Evolutionary conservation across 2,329 filamentous ascomycete species (phyloP).

Genomic region (Falciphora oryzae): DNA sequence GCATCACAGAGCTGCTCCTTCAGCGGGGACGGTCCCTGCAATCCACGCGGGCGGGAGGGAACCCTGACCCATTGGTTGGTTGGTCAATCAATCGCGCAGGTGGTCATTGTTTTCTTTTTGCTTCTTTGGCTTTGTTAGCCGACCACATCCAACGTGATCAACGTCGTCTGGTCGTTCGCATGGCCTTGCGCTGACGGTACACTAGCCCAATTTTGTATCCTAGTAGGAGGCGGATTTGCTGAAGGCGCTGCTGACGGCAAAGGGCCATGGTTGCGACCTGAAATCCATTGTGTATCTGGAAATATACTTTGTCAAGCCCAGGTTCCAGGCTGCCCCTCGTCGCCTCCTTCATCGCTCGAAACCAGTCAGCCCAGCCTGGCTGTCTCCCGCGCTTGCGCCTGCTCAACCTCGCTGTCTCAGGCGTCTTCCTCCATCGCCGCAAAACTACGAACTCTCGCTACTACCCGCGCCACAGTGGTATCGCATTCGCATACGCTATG

Average conservation of each 20-base stretch:
- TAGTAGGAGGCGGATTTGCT: not conserved
- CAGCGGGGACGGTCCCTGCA: not conserved
- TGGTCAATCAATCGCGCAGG: not conserved
- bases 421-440: not conserved
- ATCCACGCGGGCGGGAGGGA: not conserved
- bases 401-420: not conserved
- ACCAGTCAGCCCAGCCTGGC: not conserved
- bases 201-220: not conserved
- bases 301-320: not conserved
- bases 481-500: not conserved
- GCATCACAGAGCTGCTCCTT: too few relatives aligned
- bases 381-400: too few relatives aligned
- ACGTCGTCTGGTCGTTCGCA: too few relatives aligned
- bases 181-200: too few relatives aligned
- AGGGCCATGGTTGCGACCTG: not conserved
- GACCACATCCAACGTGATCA: too few relatives aligned
- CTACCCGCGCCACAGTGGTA: not conserved
- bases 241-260: not conserved
- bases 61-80: not conserved
- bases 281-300: not conserved
- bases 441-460: too few relatives aligned
- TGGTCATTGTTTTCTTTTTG: not conserved
- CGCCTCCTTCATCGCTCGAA: not conserved
- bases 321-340: not conserved
- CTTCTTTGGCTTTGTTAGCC: not conserved